Evolutionary conservation across 176 grass and related monocot genomes (phyloP), one percentile per base, ranked within the genome.

Genomic region (Aegilops sharonensis): DNA sequence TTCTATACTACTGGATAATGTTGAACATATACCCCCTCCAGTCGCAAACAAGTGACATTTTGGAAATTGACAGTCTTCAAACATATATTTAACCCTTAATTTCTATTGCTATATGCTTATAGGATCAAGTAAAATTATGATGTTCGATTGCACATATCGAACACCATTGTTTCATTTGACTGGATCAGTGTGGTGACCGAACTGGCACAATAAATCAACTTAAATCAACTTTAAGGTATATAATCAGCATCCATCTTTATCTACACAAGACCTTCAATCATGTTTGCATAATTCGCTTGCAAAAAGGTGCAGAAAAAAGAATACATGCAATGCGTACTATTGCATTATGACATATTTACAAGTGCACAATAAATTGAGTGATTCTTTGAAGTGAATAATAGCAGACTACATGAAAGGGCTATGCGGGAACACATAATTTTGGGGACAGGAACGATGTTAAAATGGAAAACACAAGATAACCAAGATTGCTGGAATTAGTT

Each of bases 241-340:
- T 61, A 71, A 80, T 63, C 34, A 47, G 20, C 20, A 63, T 63
- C 37, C 67, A 72, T 63, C 17, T 80, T 80, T 72, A 21, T 32
- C 17, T 76, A 27, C n/a, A 72, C 34, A 60, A 24, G 36, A 42
- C 42, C 64, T 60, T 80, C 17, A 74, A 68, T 78, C 37, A 4
- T 72, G 7, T 39, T 78, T 71, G 17, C 27, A 47, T 62, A 60
- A 21, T 68, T 30, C 47, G 75, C 54, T 59, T 29, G 48, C 36
- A 59, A 57, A 61, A 43, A 78, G 50, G 84, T 72, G 50, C 35
- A 84, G 54, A 45, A 10, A 82, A 83, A 64, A 83, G 86, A 34
- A 81, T 60, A 61, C 9, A 68, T 50, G 17, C 40, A 81, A 30
- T 82, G 25, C 3, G 25, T 65, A 76, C 1, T 31, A 66, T 66